Evolutionary conservation across 2,329 filamentous ascomycete genomes (phyloP).

Genomic region (Verticillium tricorpus): DNA sequence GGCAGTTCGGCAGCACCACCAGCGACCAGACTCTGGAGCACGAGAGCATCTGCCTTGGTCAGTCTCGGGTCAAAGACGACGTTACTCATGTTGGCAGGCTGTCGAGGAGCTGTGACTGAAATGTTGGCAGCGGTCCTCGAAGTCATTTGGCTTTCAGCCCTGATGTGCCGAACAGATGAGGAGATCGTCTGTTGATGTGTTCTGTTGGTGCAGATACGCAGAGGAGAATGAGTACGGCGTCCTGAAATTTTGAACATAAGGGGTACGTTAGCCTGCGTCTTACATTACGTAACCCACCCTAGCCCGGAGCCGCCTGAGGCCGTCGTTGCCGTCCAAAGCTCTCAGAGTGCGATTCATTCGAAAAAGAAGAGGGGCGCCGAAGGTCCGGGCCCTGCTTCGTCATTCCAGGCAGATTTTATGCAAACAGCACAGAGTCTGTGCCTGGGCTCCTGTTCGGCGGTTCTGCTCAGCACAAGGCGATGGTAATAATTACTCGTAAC

Average conservation of each 20-base stretch:
- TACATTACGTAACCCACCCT: background rate
- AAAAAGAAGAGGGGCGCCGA: background rate
- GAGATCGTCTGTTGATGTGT: background rate
- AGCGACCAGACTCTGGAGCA: conserved; percentile 32
- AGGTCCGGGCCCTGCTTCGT: too few relatives aligned
- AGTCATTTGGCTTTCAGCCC: background rate
- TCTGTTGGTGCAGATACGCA: background rate
- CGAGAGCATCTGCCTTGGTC: conserved; percentile 34
- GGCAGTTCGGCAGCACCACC: background rate
- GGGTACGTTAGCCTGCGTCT: background rate
- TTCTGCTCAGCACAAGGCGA: too few relatives aligned
- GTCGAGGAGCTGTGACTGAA: conserved; percentile 14
- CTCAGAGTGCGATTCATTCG: background rate
- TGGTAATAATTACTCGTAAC: too few relatives aligned
- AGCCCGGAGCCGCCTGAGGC: too few relatives aligned
- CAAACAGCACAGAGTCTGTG: too few relatives aligned
- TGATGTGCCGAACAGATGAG: background rate
- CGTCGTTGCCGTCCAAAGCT: too few relatives aligned
- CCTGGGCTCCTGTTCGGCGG: too few relatives aligned
- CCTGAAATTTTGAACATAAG: background rate
- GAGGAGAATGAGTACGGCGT: background rate
- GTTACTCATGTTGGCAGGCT: conserved; percentile 22
- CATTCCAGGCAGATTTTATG: too few relatives aligned
- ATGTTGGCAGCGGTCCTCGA: background rate
- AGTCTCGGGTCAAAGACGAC: conserved; percentile 33